Conservation (phyloP, 2,329 filamentous ascomycete genomes). For the Cordyceps fumosorosea region DNA sequence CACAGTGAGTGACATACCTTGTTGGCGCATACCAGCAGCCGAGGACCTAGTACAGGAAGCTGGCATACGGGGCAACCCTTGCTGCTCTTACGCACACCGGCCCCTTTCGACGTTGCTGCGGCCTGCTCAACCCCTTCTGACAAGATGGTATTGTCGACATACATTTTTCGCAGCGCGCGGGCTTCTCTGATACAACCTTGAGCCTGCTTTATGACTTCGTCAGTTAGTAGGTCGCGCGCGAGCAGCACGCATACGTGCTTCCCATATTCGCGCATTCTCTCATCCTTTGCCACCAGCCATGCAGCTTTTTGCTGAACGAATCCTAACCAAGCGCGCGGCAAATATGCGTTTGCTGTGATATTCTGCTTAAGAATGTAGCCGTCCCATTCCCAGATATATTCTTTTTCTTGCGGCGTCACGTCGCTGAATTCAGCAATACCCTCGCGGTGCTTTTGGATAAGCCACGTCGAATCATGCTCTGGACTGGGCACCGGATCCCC, state of each 20-base stretch:
- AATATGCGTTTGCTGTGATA: slow-evolving; percentile 45
- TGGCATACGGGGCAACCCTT: slow-evolving; percentile 43
- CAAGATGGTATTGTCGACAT: slow-evolving; percentile 5
- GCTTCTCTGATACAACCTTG: slow-evolving; percentile 37
- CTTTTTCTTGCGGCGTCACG: slow-evolving; percentile 46
- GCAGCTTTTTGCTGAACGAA: slow-evolving; percentile 44
- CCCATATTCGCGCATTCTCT: slow-evolving; percentile 47
- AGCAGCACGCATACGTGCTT: slow-evolving; percentile 48
- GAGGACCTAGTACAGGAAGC: slow-evolving; percentile 40
- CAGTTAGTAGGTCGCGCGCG: slow-evolving; percentile 40
- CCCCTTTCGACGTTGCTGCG: slow-evolving; percentile 22
- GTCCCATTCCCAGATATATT: slow-evolving; percentile 54
- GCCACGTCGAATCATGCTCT: slow-evolving; percentile 44
- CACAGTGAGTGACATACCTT: slow-evolving; percentile 30
- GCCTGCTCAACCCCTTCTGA: background rate
- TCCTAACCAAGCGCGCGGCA: slow-evolving; percentile 44
- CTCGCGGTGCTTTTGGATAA: slow-evolving; percentile 53
- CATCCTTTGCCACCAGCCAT: slow-evolving; percentile 44
- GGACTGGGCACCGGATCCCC: slow-evolving; percentile 40
- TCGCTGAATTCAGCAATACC: slow-evolving; percentile 52
- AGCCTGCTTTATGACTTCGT: slow-evolving; percentile 36
- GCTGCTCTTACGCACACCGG: slow-evolving; percentile 34
- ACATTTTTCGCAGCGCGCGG: slow-evolving; percentile 18
- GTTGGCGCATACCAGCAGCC: slow-evolving; percentile 43
- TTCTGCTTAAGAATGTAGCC: slow-evolving; percentile 45